phyloP scores from a whole-genome alignment of 2,329 filamentous ascomycete genomes.

The Colletotrichum tofieldiae region DNA sequence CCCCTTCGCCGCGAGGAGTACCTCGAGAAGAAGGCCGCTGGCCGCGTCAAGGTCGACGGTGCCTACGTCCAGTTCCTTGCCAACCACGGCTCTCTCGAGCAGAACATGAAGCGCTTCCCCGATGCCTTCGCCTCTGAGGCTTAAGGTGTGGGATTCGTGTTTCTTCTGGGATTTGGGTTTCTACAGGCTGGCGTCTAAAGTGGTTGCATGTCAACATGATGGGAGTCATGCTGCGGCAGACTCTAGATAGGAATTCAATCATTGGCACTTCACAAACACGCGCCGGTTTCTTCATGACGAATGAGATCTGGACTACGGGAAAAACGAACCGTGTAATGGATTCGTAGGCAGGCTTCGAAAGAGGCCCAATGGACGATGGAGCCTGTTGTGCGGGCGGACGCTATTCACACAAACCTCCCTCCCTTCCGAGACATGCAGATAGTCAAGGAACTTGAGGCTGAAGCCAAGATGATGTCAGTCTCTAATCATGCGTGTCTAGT shows the following conservation, averaged over 20 bases:
- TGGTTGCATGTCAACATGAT: constrained; percentile 57
- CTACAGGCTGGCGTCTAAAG: constrained; percentile 59
- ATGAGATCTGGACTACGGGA: constrained; percentile 3
- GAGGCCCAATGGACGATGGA: background rate
- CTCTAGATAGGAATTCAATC: constrained; percentile 46
- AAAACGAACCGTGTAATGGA: background rate
- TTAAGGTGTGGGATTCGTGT: constrained; percentile 54
- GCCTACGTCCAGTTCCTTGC: constrained; percentile 99
- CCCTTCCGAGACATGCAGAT: constrained; percentile 7
- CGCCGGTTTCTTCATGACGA: constrained; percentile 13
- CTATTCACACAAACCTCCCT: background rate
- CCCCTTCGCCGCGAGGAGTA: constrained; percentile 98
- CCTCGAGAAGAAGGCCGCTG: constrained; percentile 93
- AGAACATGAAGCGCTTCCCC: constrained; percentile 96
- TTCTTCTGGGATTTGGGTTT: constrained; percentile 56
- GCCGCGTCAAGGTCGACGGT: constrained; percentile 96
- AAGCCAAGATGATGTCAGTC: constrained; percentile 33
- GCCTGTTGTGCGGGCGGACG: background rate
- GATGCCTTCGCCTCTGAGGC: constrained; percentile 82
- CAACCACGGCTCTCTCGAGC: constrained; percentile 88
- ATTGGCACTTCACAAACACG: constrained; percentile 43
- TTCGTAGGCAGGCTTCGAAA: constrained; percentile 12
- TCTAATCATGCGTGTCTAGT: constrained; percentile 19
- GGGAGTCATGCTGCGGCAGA: constrained; percentile 43
- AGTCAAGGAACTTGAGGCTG: background rate